A percentile compares a stretch with the other conserved stretches of the same genome.
Conservation (phyloP, 2,329 filamentous ascomycete species). For the Cercospora sesami region DNA sequence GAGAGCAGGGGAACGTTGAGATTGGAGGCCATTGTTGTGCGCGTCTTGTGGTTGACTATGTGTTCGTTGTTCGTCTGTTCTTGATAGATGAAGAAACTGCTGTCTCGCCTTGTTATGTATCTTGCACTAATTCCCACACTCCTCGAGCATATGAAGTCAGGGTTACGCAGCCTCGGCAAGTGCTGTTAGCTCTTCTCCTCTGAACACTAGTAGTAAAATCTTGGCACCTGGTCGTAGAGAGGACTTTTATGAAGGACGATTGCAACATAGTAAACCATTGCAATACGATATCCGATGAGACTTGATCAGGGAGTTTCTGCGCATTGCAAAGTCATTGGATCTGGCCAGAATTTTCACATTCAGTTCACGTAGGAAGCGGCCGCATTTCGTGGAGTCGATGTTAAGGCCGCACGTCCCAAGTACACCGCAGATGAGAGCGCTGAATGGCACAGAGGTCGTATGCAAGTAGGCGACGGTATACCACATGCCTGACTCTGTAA, state of each 20-base stretch:
- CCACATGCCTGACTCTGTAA: not conserved
- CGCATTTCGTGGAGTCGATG: not conserved
- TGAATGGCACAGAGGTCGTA: not conserved
- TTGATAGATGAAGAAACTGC: too few relatives aligned
- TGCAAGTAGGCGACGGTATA: not conserved
- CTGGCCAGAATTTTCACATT: not conserved
- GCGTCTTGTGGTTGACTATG: not conserved
- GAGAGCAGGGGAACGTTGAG: slow-evolving; percentile 46
- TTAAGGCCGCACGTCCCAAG: not conserved
- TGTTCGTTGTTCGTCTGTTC: not conserved
- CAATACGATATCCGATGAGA: not conserved
- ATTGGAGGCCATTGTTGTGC: slow-evolving; percentile 19
- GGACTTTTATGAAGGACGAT: not conserved
- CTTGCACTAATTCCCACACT: not conserved
- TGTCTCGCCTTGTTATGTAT: not conserved
- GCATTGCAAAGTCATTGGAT: not conserved
- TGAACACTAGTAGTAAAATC: not conserved
- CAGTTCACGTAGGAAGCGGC: not conserved
- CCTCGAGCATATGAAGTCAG: not conserved
- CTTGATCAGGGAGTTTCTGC: not conserved
- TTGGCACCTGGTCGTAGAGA: not conserved
- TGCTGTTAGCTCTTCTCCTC: not conserved
- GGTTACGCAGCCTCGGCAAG: not conserved
- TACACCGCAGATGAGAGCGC: not conserved
- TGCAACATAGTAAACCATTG: not conserved